phyloP scores from a whole-genome alignment of 2,329 filamentous ascomycete genomes.

The Nothophoma quercina region DNA sequence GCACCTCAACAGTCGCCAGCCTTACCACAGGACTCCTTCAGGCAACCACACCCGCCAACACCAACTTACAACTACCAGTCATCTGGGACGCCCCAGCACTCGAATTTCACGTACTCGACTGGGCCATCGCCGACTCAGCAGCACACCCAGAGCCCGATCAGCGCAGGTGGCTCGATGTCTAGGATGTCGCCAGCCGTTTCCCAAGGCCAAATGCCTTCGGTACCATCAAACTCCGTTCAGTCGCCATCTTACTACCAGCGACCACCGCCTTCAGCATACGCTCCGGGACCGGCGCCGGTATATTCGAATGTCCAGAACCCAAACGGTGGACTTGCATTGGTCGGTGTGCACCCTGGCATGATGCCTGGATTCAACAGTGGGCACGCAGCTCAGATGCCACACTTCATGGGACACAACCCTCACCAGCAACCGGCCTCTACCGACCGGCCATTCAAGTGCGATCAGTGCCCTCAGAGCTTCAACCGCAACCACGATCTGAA shows the following conservation, averaged over 20 bases:
- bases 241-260: constrained; percentile 58
- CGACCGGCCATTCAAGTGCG: constrained; percentile 93
- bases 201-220: constrained; percentile 53
- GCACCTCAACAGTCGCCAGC: constrained; percentile 58
- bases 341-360: constrained; percentile 67
- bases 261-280: constrained; percentile 53
- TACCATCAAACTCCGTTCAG: constrained; percentile 56
- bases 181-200: constrained; percentile 62
- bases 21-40: constrained; percentile 66
- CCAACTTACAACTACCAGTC: constrained; percentile 70
- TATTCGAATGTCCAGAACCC: constrained; percentile 82
- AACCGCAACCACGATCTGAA: constrained; percentile 97
- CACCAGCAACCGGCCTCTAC: constrained; percentile 64
- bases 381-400: constrained; percentile 71
- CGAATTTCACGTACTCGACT: constrained; percentile 57
- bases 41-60: constrained; percentile 66
- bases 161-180: constrained; percentile 54
- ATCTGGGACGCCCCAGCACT: constrained; percentile 59
- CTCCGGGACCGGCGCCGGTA: constrained; percentile 67
- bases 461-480: constrained; percentile 90
- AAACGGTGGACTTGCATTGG: constrained; percentile 73
- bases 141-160: constrained; percentile 56
- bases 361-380: constrained; percentile 67
- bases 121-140: constrained; percentile 57
- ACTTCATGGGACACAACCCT: constrained; percentile 62